Base-by-base conservation (phyloP, 768 basidiomycete genomes). In the Lactifluus hygrophoroides region DNA sequence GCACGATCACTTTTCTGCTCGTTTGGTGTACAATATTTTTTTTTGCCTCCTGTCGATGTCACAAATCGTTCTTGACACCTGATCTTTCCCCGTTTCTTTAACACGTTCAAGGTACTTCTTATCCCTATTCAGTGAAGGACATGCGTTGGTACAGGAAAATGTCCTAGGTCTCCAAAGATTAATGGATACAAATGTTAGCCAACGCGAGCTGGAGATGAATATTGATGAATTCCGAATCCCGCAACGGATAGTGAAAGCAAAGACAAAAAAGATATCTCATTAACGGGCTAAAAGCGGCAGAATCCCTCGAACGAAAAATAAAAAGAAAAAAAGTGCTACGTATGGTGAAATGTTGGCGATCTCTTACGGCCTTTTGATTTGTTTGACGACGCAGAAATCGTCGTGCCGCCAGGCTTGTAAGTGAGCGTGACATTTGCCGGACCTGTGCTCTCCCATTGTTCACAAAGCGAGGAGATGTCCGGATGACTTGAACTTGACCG, bases 371-470 rank as follows among this genome's bases (percentile, higher is more conserved):
- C 44, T 30, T 51, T 60, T 43, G 48, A 46, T 43, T 51, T 60
- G 58, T 35, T 56, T 28, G 59, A 46, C 17, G 59, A 56, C n/a
- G 59, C 23, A n/a, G 58, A 38, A 50, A 54, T 43, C 14, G 54
- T 52, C 10, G 61, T 47, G 48, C 54, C 52, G 37, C 69, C 62
- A 5, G 75, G 69, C 61, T 75, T 76, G 63, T 75, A 79, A 49
- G 77, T 73, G 51, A 71, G 68, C 17, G 82, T 85, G 68, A 78
- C 73, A 63, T 82, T 83, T 37, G 83, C 84, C 9, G 85, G 82
- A 5, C 85, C 83, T 7, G 73, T 67, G 9, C 70, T 68, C 1
- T 78, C 70, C 82, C 82, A 88, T 51, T 81, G 75, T 56, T 81
- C 73, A 54, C 85, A 80, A 17, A 87, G 75, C 7, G 77, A 74